Percentiles rank a stretch among this genome's conserved stretches.
phyloP scores from a whole-genome alignment of 2,329 filamentous ascomycete genomes.

The Pseudocercospora musae region DNA sequence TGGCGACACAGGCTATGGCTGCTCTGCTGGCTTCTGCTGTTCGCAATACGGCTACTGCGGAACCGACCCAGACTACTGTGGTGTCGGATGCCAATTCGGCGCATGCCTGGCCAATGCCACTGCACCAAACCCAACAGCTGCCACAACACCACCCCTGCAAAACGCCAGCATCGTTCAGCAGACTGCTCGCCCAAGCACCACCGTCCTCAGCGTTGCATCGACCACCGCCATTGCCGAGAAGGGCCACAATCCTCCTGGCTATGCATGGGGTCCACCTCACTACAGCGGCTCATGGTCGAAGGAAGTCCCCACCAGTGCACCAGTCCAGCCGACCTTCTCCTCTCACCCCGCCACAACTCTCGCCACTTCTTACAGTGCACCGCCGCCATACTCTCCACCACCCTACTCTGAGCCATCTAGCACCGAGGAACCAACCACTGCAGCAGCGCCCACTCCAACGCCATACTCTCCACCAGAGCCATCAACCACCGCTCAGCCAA shows the following conservation, averaged over 20 bases:
- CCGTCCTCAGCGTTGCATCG: conserved; percentile 4
- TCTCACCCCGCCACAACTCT: conserved; percentile 2
- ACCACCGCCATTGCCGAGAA: conserved; percentile 8
- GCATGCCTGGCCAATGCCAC: conserved; percentile 14
- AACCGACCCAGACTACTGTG: conserved; percentile 22
- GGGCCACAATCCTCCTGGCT: conserved; percentile 4
- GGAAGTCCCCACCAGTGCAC: background rate
- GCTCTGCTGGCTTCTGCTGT: conserved; percentile 24
- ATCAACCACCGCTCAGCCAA: conserved; percentile 1
- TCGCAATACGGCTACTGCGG: conserved; percentile 29
- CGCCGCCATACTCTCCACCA: conserved; percentile 2
- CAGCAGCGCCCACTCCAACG: conserved; percentile 2
- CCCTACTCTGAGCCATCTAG: conserved; percentile 7
- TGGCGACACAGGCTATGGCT: conserved; percentile 20
- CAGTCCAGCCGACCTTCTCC: conserved; percentile 4
- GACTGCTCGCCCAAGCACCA: background rate
- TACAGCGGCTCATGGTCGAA: background rate
- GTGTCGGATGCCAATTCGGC: conserved; percentile 28
- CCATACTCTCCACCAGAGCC: conserved; percentile 5
- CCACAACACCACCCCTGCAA: conserved; percentile 1
- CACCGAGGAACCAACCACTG: background rate
- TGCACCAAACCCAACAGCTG: conserved; percentile 1
- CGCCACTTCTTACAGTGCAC: conserved; percentile 1
- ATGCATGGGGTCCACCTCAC: background rate
- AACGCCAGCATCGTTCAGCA: conserved; percentile 7